These are phyloP conservation scores for Ophiostoma triangulosporum DNA, from an alignment of 2,329 filamentous ascomycete species.

Conservation along the genomic window DNA sequence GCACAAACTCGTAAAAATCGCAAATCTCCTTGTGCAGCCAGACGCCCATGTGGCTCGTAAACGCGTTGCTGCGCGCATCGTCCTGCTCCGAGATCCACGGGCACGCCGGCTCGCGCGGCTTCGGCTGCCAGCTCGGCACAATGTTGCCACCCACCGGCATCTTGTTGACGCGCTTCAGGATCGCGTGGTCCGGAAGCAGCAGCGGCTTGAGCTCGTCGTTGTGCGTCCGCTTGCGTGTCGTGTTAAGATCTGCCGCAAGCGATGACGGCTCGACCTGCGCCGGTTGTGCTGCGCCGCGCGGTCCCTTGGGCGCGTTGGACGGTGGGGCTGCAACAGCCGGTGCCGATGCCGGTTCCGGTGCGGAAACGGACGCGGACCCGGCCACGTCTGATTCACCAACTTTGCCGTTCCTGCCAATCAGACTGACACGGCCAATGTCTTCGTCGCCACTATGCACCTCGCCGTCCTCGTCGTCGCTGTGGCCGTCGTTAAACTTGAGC, in stretches of 20 bases:
- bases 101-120: slow-evolving; percentile 27
- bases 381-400: neutral
- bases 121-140: slow-evolving; percentile 37
- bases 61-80: slow-evolving; percentile 7
- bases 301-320: slow-evolving; percentile 7
- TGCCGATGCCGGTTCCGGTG: neutral
- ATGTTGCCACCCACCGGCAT: slow-evolving; percentile 38
- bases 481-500: neutral
- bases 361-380: neutral
- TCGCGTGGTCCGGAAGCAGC: slow-evolving; percentile 32
- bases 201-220: slow-evolving; percentile 50
- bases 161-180: slow-evolving; percentile 35
- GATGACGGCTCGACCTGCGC: neutral
- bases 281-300: slow-evolving; percentile 1
- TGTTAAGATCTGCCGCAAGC: slow-evolving; percentile 10
- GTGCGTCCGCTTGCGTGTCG: slow-evolving; percentile 58
- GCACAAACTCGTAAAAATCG: slow-evolving; percentile 78
- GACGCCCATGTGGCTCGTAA: slow-evolving; percentile 37
- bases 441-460: neutral
- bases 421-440: neutral
- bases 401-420: slow-evolving; percentile 3
- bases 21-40: slow-evolving; percentile 78
- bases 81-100: slow-evolving; percentile 55
- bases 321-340: neutral
- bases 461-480: neutral